phyloP scores from a whole-genome alignment of 305 asterid genomes.

The Ilex paraguariensis region DNA sequence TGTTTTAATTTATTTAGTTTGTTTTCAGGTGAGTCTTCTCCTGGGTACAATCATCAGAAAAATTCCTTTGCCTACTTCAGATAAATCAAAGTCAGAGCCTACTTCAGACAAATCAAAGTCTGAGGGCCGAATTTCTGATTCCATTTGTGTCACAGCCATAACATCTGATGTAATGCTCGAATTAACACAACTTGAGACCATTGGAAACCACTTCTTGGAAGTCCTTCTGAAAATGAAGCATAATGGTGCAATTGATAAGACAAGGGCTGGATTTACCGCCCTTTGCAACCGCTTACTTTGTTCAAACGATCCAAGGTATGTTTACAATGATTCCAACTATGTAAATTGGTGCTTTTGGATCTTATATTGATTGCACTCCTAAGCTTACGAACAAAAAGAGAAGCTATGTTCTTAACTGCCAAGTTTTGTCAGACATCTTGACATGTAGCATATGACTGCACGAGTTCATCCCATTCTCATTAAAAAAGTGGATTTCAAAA shows the following conservation, averaged over 20 bases:
- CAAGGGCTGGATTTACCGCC: slow-evolving; percentile 99
- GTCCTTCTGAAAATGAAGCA: slow-evolving; percentile 98
- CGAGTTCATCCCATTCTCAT: too few species aligned
- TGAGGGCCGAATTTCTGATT: slow-evolving; percentile 23
- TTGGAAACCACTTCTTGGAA: slow-evolving; percentile 92
- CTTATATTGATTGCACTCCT: background rate
- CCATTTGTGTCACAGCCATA: slow-evolving; percentile 19
- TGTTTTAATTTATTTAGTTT: slow-evolving; percentile 15
- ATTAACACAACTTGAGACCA: slow-evolving; percentile 81
- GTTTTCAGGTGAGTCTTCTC: slow-evolving; percentile 89
- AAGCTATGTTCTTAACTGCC: too few species aligned
- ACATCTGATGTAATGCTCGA: slow-evolving; percentile 63
- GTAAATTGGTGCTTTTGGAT: background rate
- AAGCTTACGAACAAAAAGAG: too few species aligned
- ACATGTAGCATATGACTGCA: too few species aligned
- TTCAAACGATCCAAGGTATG: slow-evolving; percentile 85
- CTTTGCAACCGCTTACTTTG: slow-evolving; percentile 96
- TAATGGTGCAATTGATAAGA: slow-evolving; percentile 95
- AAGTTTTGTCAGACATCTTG: too few species aligned
- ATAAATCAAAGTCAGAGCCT: slow-evolving; percentile 30
- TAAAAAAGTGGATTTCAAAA: background rate
- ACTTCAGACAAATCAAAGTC: slow-evolving; percentile 48
- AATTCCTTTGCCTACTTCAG: slow-evolving; percentile 80
- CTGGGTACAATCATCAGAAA: slow-evolving; percentile 89
- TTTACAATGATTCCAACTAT: background rate